A percentile compares a stretch with the other conserved stretches of the same genome.
Conservation (phyloP, 202 grass and related monocot species). For the Brachypodium distachyon region DNA sequence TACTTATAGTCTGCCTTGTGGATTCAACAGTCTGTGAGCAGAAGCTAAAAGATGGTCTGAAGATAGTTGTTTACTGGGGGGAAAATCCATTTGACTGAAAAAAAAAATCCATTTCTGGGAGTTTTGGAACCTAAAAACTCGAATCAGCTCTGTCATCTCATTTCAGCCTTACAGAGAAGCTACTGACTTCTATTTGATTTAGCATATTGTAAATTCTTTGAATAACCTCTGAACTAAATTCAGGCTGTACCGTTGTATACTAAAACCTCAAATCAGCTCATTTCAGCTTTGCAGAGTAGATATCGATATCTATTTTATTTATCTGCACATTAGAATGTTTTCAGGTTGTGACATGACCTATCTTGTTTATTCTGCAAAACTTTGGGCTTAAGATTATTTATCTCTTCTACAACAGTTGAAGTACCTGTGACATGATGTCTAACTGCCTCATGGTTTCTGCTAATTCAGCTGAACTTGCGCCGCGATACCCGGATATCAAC, state of each 20-base stretch:
- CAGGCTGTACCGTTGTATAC: no score
- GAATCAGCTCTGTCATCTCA: neutral
- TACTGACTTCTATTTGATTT: no score
- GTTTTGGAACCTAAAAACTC: neutral
- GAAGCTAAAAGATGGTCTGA: no score
- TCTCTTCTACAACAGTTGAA: no score
- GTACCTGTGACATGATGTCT: neutral
- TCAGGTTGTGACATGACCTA: neutral
- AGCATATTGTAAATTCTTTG: no score
- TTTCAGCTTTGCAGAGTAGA: neutral
- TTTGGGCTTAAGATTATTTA: neutral
- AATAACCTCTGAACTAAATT: no score
- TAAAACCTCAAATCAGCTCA: neutral
- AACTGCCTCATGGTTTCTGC: neutral
- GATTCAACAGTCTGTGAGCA: no score
- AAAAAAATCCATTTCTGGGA: no score
- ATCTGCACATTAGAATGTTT: neutral
- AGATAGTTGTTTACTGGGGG: no score
- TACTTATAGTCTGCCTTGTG: no score
- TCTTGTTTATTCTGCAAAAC: neutral
- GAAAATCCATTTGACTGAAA: no score
- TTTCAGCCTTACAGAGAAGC: neutral
- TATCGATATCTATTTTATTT: no score
- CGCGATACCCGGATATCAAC: neutral
- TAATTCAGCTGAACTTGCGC: neutral